These are phyloP conservation scores for Stephanodiscus triporus DNA, from an alignment of 108 stramenopile genomes.

Conservation along the genomic window DNA sequence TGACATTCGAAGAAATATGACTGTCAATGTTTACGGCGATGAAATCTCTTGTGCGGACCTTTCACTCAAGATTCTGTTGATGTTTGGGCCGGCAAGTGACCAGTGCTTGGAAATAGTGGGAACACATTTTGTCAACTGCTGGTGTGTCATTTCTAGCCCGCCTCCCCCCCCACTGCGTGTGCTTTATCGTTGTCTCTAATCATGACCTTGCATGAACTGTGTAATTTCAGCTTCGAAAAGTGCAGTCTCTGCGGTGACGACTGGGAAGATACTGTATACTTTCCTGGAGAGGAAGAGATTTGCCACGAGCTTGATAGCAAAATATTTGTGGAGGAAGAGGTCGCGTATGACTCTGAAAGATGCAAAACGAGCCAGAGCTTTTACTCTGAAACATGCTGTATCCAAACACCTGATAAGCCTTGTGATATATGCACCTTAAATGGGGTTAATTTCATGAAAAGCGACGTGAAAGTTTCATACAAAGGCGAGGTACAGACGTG, in stretches of 20 bases:
- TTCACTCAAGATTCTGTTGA: neutral
- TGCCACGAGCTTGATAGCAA: slow-evolving; percentile 36
- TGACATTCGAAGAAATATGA: slow-evolving; percentile 8
- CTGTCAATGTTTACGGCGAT: slow-evolving; percentile 11
- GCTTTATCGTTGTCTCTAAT: neutral
- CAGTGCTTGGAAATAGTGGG: slow-evolving; percentile 16
- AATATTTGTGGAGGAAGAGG: slow-evolving; percentile 25
- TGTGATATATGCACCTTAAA: slow-evolving; percentile 35
- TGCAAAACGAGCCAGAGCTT: slow-evolving; percentile 35
- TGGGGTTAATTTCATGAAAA: slow-evolving; percentile 23
- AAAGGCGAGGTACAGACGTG: slow-evolving; percentile 3
- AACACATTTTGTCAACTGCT: slow-evolving; percentile 23
- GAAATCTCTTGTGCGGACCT: slow-evolving; percentile 20
- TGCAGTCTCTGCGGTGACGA: slow-evolving; percentile 37
- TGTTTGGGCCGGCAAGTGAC: slow-evolving; percentile 25
- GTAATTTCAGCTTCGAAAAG: slow-evolving; percentile 20
- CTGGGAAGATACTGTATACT: slow-evolving; percentile 31
- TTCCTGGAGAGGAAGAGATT: slow-evolving; percentile 20
- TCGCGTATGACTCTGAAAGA: slow-evolving; percentile 12
- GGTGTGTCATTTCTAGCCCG: neutral
- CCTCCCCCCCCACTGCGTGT: neutral
- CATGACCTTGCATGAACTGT: neutral
- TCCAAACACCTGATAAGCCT: slow-evolving; percentile 24
- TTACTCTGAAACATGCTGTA: slow-evolving; percentile 30
- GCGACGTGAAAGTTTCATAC: slow-evolving; percentile 19